Evolutionary conservation across 495 filamentous ascomycete species (phyloP).

Genomic region (Talaromyces proteolyticus): DNA sequence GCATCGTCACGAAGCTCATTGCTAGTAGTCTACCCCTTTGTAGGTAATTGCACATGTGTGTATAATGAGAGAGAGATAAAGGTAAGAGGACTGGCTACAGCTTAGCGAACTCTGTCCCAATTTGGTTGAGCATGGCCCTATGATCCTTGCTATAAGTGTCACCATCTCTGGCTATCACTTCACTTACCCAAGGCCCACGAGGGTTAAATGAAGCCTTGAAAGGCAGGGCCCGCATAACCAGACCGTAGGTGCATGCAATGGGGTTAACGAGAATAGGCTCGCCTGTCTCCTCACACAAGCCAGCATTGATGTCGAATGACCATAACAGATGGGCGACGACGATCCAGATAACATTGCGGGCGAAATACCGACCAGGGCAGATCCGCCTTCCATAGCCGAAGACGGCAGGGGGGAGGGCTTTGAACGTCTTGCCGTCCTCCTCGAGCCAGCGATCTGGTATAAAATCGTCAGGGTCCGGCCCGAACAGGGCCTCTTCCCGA

Average conservation of each 20-base stretch:
- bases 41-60: too few species aligned
- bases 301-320: conserved; percentile 24
- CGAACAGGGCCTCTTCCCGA: conserved; percentile 10
- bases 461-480: conserved; percentile 15
- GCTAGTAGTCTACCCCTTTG: too few species aligned
- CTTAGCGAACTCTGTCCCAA: conserved; percentile 17
- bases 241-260: conserved; percentile 16
- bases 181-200: conserved; percentile 14
- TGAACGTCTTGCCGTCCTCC: conserved; percentile 11
- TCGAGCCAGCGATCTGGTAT: conserved; percentile 20
- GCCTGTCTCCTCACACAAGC: conserved; percentile 6
- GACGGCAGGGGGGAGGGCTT: conserved; percentile 4
- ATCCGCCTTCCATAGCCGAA: conserved; percentile 26
- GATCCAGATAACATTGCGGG: conserved; percentile 19
- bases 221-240: conserved; percentile 17
- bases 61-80: too few species aligned
- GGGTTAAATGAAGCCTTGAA: conserved; percentile 19
- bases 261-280: conserved; percentile 15
- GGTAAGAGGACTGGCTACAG: conserved; percentile 6
- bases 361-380: conserved; percentile 21
- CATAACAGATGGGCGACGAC: conserved; percentile 20
- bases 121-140: conserved; percentile 20
- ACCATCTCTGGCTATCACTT: conserved; percentile 9
- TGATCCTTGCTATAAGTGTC: conserved; percentile 17
- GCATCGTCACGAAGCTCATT: too few species aligned